phyloP scores from a whole-genome alignment of 345 rosid genomes.

The Chamaenerion angustifolium region DNA sequence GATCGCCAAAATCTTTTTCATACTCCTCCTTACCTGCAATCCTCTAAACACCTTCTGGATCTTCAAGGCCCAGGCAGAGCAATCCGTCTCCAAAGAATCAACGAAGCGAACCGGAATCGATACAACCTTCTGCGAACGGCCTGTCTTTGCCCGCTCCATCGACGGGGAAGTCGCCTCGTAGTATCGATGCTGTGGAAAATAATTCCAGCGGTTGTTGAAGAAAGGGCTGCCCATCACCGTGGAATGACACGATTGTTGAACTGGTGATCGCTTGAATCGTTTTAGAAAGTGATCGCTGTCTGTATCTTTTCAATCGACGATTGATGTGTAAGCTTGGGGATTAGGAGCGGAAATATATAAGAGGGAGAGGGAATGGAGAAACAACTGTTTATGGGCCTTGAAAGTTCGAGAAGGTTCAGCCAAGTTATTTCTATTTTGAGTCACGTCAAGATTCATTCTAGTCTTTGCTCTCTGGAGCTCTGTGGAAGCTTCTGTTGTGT shows the following conservation, averaged over 20 bases:
- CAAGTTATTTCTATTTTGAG: not conserved
- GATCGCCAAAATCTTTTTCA: conserved; percentile 28
- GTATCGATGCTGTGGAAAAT: conserved; percentile 9
- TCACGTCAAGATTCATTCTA: too few relatives aligned
- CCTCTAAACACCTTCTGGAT: conserved; percentile 51
- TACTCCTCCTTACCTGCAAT: conserved; percentile 36
- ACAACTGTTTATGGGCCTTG: not conserved
- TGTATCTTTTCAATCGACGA: too few relatives aligned
- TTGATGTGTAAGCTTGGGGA: not conserved
- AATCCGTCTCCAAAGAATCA: conserved; percentile 14
- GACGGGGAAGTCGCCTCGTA: conserved; percentile 2
- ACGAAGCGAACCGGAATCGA: conserved; percentile 36
- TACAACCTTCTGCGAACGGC: conserved; percentile 22
- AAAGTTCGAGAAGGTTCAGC: conserved; percentile 33
- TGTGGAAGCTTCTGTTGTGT: too few relatives aligned
- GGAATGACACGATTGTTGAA: not conserved
- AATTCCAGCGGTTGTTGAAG: conserved; percentile 9
- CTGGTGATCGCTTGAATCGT: not conserved
- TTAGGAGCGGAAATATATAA: not conserved
- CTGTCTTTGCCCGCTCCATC: not conserved
- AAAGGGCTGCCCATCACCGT: conserved; percentile 25
- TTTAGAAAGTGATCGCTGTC: not conserved
- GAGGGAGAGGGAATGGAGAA: not conserved
- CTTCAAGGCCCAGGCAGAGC: conserved; percentile 24
- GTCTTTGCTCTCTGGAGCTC: too few relatives aligned